These are phyloP conservation scores for Carex pumila DNA, from an alignment of 176 grass and related monocot genomes.

Conservation along the genomic window DNA sequence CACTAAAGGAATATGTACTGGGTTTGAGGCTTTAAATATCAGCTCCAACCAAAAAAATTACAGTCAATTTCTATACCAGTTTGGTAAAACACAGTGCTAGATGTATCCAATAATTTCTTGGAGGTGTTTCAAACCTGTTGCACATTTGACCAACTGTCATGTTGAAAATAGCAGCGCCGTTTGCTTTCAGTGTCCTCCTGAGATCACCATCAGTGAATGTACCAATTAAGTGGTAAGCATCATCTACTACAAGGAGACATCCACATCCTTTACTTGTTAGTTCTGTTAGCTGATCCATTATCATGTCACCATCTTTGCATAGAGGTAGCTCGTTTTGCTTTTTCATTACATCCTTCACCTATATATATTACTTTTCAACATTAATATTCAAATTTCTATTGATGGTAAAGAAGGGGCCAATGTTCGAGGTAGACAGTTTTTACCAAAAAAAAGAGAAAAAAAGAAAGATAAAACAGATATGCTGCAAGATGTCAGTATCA, in stretches of 20 bases:
- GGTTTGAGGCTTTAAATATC: neutral
- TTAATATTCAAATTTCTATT: neutral
- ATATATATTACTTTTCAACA: neutral
- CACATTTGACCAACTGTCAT: slow-evolving; percentile 94
- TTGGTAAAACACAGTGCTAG: neutral
- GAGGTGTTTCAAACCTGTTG: slow-evolving; percentile 57
- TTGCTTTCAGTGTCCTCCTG: slow-evolving; percentile 67
- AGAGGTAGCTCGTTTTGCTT: slow-evolving; percentile 89
- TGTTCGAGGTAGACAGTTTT: neutral
- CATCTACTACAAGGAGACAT: slow-evolving; percentile 93
- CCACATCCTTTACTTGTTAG: slow-evolving; percentile 91
- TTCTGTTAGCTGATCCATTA: slow-evolving; percentile 94
- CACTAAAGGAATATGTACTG: neutral
- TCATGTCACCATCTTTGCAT: slow-evolving; percentile 91
- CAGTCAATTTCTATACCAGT: neutral
- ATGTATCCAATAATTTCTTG: neutral
- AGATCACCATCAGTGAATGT: slow-evolving; percentile 93
- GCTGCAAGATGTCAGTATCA: neutral
- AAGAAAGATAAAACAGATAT: neutral
- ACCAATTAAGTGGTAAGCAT: slow-evolving; percentile 60
- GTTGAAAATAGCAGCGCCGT: slow-evolving; percentile 62
- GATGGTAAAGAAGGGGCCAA: neutral
- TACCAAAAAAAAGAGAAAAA: neutral
- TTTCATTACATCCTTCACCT: slow-evolving; percentile 99
- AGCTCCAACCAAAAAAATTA: slow-evolving; percentile 8